phyloP scores from a whole-genome alignment of 2,329 filamentous ascomycete species.

The Ophiostoma australiae region DNA sequence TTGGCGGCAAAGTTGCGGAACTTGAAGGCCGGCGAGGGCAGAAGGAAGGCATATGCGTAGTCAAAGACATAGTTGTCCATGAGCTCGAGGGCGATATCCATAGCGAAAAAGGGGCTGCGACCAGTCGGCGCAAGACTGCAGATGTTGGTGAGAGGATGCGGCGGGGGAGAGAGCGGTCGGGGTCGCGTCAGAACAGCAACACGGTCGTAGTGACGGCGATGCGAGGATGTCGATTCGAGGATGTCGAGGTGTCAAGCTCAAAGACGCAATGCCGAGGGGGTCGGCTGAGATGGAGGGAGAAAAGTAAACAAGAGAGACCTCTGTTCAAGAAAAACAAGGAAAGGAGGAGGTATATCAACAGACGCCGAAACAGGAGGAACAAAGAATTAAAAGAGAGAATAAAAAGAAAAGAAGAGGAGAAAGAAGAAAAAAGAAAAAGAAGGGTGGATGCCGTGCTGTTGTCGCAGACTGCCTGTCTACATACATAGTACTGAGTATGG shows the following conservation, averaged over 20 bases:
- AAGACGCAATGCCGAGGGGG: not conserved
- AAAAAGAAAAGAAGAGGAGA: not conserved
- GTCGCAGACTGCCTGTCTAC: not conserved
- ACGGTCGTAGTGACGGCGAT: not conserved
- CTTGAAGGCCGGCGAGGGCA: constrained; percentile 49
- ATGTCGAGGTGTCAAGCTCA: not conserved
- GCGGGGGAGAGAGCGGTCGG: not conserved
- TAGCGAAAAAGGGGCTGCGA: constrained; percentile 36
- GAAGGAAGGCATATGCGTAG: constrained; percentile 72
- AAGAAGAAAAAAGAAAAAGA: not conserved
- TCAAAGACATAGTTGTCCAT: constrained; percentile 79
- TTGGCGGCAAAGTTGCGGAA: constrained; percentile 42
- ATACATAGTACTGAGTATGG: not conserved
- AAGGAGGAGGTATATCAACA: not conserved
- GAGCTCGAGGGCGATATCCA: constrained; percentile 89
- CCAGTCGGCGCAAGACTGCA: not conserved
- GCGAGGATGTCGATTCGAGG: not conserved
- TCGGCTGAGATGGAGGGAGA: not conserved
- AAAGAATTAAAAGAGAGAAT: constrained; percentile 9
- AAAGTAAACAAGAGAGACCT: constrained; percentile 8
- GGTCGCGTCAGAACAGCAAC: not conserved
- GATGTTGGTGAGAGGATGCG: not conserved
- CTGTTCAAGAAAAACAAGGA: not conserved
- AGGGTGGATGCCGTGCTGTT: constrained; percentile 3
- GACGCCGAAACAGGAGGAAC: not conserved